These are phyloP conservation scores for Pneumocystis carinii DNA, from an alignment of 1,139 yeast genomes.

Conservation along the genomic window DNA sequence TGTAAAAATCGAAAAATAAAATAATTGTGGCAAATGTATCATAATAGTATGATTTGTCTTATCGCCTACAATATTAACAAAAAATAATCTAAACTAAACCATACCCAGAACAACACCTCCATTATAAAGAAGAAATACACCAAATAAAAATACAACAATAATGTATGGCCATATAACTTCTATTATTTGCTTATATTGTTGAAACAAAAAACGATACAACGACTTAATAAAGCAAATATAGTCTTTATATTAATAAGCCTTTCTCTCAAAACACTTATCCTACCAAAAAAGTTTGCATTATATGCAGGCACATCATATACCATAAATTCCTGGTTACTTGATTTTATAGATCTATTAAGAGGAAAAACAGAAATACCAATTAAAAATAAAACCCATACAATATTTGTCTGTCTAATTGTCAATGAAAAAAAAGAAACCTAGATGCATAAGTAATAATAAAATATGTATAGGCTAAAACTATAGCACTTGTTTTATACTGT, in stretches of 20 bases:
- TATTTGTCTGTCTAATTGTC: constrained; percentile 77
- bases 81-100: background rate
- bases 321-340: constrained; percentile 5
- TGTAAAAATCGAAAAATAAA: constrained; percentile 58
- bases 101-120: constrained; percentile 61
- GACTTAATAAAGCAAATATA: constrained; percentile 3
- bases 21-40: constrained; percentile 62
- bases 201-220: background rate
- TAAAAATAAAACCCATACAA: constrained; percentile 68
- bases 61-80: constrained; percentile 39
- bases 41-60: constrained; percentile 65
- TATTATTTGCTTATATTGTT: background rate
- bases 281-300: background rate
- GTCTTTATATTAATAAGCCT: background rate
- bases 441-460: background rate
- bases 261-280: background rate
- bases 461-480: background rate
- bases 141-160: constrained; percentile 39
- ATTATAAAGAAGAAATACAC: constrained; percentile 43
- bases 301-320: constrained; percentile 4
- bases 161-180: constrained; percentile 3
- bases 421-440: constrained; percentile 23
- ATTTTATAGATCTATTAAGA: constrained; percentile 26
- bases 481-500: constrained; percentile 4
- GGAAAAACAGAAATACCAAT: constrained; percentile 40